Percentiles rank a stretch among this genome's conserved stretches.
Conservation (phyloP, 805 yeast genomes). For the Metschnikowia arizonensis region DNA sequence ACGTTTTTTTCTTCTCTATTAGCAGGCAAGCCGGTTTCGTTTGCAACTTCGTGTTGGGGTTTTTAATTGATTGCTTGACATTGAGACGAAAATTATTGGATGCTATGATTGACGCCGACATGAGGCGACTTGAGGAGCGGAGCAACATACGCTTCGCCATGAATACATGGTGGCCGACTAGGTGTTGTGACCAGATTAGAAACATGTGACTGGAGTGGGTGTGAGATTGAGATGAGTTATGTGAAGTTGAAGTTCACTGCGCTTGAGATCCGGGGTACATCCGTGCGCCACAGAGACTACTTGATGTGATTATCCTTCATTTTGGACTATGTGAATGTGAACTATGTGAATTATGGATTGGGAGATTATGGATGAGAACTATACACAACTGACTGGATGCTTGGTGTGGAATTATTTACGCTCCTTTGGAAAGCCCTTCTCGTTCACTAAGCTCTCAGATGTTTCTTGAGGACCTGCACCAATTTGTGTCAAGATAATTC, state of each 20-base stretch:
- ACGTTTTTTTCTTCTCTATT: not conserved
- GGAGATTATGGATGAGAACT: no score
- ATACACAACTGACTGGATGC: no score
- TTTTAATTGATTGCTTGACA: not conserved
- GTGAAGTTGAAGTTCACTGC: not conserved
- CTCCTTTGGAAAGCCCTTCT: conserved; percentile 54
- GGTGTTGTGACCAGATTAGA: not conserved
- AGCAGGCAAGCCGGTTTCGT: not conserved
- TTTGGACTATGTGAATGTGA: no score
- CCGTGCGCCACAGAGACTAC: not conserved
- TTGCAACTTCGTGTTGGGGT: not conserved
- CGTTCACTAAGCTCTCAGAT: conserved; percentile 52
- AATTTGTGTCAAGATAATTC: conserved; percentile 77
- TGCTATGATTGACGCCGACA: not conserved
- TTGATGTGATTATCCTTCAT: not conserved
- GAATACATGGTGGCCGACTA: not conserved
- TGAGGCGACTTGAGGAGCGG: not conserved
- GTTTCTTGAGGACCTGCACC: conserved; percentile 83
- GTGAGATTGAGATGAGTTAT: not conserved
- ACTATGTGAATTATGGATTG: no score
- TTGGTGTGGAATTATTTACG: conserved; percentile 9
- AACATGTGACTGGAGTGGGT: not conserved
- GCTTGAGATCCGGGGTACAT: conserved; percentile 5
- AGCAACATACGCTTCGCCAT: not conserved
- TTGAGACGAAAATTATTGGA: not conserved